phyloP scores from a whole-genome alignment of 2,329 filamentous ascomycete species.

The Neonectria hederae region DNA sequence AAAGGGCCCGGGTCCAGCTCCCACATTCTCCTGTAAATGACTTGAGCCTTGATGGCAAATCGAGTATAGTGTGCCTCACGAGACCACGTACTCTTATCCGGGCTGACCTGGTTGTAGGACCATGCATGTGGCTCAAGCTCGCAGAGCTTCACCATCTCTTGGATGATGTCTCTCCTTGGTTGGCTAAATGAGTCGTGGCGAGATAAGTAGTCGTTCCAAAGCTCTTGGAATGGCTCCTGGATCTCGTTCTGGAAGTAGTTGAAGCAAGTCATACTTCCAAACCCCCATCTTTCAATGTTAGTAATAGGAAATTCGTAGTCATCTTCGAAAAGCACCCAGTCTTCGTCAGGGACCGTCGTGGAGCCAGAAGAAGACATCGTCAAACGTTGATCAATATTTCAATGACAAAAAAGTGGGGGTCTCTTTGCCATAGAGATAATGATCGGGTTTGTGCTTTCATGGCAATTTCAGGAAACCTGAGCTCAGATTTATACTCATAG shows the following conservation, averaged over 20 bases:
- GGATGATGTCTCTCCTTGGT: neutral
- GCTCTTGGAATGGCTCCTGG: neutral
- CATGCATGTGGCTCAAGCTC: constrained; percentile 3
- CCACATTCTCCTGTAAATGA: neutral
- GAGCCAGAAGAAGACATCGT: neutral
- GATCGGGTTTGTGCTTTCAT: neutral
- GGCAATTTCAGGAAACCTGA: neutral
- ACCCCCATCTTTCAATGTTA: neutral
- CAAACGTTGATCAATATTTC: neutral
- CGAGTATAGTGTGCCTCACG: constrained; percentile 14
- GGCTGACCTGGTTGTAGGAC: constrained; percentile 12
- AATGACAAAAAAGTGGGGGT: neutral
- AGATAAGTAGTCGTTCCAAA: neutral
- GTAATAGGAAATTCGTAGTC: too few species aligned
- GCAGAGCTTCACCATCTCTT: neutral
- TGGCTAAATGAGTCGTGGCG: neutral
- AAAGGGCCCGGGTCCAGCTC: neutral
- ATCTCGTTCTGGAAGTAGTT: neutral
- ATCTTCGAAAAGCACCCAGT: too few species aligned
- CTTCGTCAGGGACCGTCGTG: neutral
- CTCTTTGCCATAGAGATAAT: neutral
- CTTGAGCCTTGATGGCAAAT: constrained; percentile 5
- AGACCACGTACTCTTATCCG: constrained; percentile 25
- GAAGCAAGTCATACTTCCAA: neutral
- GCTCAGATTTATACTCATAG: neutral